Evolutionary conservation across 805 yeast genomes (phyloP).

Genomic region (Saturnispora kantuleensis): DNA sequence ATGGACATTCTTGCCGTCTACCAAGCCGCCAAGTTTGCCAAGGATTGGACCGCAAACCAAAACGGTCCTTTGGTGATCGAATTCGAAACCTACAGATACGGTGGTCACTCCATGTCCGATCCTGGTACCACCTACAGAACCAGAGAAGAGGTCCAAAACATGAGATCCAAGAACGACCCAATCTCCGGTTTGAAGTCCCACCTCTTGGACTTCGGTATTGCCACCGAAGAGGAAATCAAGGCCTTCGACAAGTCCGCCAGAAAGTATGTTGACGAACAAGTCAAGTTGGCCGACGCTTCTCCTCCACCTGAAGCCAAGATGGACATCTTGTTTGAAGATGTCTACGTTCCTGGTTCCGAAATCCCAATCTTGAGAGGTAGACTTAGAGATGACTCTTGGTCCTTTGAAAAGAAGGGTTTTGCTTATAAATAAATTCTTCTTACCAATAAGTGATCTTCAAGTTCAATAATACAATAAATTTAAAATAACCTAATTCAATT

Average conservation of each 20-base stretch:
- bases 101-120: constrained; percentile 99
- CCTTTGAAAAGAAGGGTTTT: constrained; percentile 30
- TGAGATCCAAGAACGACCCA: constrained; percentile 98
- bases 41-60: constrained; percentile 88
- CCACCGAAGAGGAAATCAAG: constrained; percentile 92
- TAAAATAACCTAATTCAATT: constrained; percentile 8
- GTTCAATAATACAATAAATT: not conserved
- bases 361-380: constrained; percentile 92
- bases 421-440: constrained; percentile 26
- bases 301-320: constrained; percentile 94
- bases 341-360: constrained; percentile 91
- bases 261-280: constrained; percentile 90
- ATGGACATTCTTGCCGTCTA: constrained; percentile 94
- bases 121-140: constrained; percentile 99
- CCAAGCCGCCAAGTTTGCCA: constrained; percentile 94
- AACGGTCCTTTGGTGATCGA: constrained; percentile 95
- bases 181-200: constrained; percentile 90
- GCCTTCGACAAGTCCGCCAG: constrained; percentile 93
- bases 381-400: constrained; percentile 91
- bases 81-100: constrained; percentile 98
- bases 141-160: constrained; percentile 98
- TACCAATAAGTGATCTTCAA: not conserved
- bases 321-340: constrained; percentile 92
- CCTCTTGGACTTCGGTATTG: constrained; percentile 71
- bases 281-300: constrained; percentile 84